phyloP scores from a whole-genome alignment of 257 asterid species.

The Penstemon davidsonii region DNA sequence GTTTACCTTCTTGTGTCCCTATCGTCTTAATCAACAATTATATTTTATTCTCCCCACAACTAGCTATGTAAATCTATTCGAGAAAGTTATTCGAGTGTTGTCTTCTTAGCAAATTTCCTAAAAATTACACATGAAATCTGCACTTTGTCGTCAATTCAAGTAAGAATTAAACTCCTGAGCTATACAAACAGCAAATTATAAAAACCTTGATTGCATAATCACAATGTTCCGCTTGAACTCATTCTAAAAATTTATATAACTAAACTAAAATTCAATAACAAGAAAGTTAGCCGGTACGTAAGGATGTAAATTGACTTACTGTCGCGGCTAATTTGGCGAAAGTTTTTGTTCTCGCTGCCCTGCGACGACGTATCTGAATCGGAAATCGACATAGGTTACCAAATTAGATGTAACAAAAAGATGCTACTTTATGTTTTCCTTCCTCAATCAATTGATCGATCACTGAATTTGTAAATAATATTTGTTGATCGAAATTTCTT shows the following conservation, averaged over 20 bases:
- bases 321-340: slow-evolving; percentile 63
- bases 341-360: slow-evolving; percentile 53
- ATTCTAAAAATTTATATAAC: too few species aligned
- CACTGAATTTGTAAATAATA: neutral
- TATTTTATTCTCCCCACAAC: neutral
- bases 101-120: too few species aligned
- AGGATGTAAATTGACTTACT: slow-evolving; percentile 36
- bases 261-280: too few species aligned
- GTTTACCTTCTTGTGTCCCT: neutral
- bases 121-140: too few species aligned
- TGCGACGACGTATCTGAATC: slow-evolving; percentile 71
- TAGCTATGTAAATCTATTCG: neutral
- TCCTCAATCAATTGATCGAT: neutral
- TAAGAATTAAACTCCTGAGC: too few species aligned
- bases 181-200: too few species aligned
- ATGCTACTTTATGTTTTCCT: neutral
- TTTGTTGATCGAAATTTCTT: slow-evolving; percentile 11
- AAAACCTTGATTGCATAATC: too few species aligned
- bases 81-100: too few species aligned
- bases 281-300: too few species aligned
- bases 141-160: too few species aligned
- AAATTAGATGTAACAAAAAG: neutral
- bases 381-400: slow-evolving; percentile 49
- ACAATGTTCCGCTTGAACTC: too few species aligned
- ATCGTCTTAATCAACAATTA: neutral